Evolutionary conservation across 2,329 filamentous ascomycete genomes (phyloP).

Genomic region (Pezicula neosporulosa): DNA sequence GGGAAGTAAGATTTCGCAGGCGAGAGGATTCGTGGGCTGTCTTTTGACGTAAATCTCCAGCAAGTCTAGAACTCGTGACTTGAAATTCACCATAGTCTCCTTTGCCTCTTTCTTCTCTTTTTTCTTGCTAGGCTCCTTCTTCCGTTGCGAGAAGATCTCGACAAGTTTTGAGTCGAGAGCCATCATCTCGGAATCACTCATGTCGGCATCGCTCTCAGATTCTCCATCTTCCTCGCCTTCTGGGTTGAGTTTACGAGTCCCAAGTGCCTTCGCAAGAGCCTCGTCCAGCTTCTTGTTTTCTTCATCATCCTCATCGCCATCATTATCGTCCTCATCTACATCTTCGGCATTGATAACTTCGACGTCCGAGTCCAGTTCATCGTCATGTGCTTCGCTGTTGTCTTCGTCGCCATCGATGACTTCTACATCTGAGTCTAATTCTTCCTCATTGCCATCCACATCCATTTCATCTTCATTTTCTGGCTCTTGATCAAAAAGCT

Average conservation of each 20-base stretch:
- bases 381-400: constrained; percentile 34
- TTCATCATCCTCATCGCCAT: constrained; percentile 33
- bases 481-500: constrained; percentile 74
- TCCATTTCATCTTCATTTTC: constrained; percentile 50
- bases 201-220: constrained; percentile 68
- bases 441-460: constrained; percentile 33
- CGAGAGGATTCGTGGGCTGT: constrained; percentile 64
- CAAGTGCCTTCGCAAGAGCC: constrained; percentile 73
- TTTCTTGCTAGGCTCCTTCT: constrained; percentile 65
- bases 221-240: constrained; percentile 48
- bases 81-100: constrained; percentile 89
- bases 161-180: constrained; percentile 78
- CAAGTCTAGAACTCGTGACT: constrained; percentile 87
- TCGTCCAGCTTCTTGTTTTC: constrained; percentile 54
- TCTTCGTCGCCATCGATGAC: constrained; percentile 42
- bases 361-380: constrained; percentile 35
- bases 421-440: constrained; percentile 43
- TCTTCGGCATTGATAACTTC: constrained; percentile 35
- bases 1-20: constrained; percentile 69
- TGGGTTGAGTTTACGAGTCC: constrained; percentile 63
- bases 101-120: constrained; percentile 85
- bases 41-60: constrained; percentile 81
- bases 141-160: constrained; percentile 79
- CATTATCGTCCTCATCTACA: constrained; percentile 35
- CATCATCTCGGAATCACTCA: constrained; percentile 97